These are phyloP conservation scores for Alternaria longipes DNA, from an alignment of 2,329 filamentous ascomycete species.

Conservation along the genomic window DNA sequence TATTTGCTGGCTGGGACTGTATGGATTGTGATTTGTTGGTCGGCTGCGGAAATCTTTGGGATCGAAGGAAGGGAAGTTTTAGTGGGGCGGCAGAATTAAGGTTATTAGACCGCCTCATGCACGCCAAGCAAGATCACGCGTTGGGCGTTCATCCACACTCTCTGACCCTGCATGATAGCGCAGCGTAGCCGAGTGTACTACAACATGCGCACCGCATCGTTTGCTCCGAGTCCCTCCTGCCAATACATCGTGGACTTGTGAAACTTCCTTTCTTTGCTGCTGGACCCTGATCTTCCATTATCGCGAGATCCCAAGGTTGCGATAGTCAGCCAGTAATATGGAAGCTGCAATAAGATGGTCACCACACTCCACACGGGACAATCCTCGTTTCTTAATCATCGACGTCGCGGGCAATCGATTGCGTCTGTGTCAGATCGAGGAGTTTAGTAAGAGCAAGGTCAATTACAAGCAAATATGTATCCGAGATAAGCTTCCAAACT, in stretches of 20 bases:
- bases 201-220: not conserved
- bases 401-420: constrained; percentile 69
- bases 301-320: constrained; percentile 6
- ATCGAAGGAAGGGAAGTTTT: constrained; percentile 36
- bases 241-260: not conserved
- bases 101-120: constrained; percentile 26
- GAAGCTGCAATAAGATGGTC: constrained; percentile 72
- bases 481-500: constrained; percentile 66
- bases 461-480: constrained; percentile 63
- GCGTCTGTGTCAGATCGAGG: constrained; percentile 63
- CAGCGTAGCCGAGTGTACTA: not conserved
- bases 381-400: constrained; percentile 68
- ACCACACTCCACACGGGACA: constrained; percentile 61
- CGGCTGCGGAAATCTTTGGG: constrained; percentile 13
- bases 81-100: constrained; percentile 42
- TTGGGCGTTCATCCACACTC: constrained; percentile 25
- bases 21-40: constrained; percentile 2
- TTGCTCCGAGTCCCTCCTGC: not conserved
- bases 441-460: constrained; percentile 50
- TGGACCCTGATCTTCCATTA: constrained; percentile 1
- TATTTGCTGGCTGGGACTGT: constrained; percentile 19
- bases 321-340: constrained; percentile 52
- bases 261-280: not conserved
- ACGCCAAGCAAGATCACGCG: constrained; percentile 36
- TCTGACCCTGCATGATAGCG: constrained; percentile 1